Percentiles rank a stretch among this genome's conserved stretches.
These are phyloP conservation scores for Thecaphora thlaspeos DNA, from an alignment of 1,284 basidiomycete genomes.

Conservation along the genomic window DNA sequence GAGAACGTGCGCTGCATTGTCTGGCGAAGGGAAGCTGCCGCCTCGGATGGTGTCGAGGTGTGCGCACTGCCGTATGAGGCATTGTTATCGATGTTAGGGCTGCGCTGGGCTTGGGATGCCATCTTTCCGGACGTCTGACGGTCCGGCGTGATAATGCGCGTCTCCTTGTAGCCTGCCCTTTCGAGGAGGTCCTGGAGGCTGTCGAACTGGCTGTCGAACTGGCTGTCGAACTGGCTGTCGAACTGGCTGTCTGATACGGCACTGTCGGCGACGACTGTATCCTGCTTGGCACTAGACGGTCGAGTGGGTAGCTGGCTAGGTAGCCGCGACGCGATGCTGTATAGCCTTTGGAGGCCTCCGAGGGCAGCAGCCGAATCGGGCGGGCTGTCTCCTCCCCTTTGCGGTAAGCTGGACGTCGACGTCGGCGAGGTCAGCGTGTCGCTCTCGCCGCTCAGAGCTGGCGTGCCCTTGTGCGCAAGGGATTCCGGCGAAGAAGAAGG, in stretches of 20 bases:
- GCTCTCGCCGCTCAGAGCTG: neutral
- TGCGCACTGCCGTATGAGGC: neutral
- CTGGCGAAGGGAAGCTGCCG: neutral
- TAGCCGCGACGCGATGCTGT: neutral
- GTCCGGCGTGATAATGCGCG: conserved; percentile 50
- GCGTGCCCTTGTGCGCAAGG: neutral
- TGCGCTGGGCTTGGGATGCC: conserved; percentile 18
- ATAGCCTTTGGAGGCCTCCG: neutral
- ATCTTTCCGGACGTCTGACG: conserved; percentile 18
- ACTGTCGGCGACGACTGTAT: neutral
- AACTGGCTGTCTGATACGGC: conserved; percentile 9
- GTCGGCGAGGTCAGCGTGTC: neutral
- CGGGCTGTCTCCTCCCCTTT: neutral
- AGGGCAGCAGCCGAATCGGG: neutral
- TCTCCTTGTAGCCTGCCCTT: conserved; percentile 53
- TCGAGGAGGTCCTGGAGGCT: conserved; percentile 52
- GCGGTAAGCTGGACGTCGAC: neutral
- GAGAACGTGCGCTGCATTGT: neutral
- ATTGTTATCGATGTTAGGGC: conserved; percentile 4
- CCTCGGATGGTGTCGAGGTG: neutral
- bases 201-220: conserved; percentile 32
- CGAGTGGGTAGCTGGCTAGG: neutral
- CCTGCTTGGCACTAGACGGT: no score
- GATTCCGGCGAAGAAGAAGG: neutral
- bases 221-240: conserved; percentile 31